These are phyloP conservation scores for Candida awuae DNA, from an alignment of 805 yeast species.

Conservation along the genomic window DNA sequence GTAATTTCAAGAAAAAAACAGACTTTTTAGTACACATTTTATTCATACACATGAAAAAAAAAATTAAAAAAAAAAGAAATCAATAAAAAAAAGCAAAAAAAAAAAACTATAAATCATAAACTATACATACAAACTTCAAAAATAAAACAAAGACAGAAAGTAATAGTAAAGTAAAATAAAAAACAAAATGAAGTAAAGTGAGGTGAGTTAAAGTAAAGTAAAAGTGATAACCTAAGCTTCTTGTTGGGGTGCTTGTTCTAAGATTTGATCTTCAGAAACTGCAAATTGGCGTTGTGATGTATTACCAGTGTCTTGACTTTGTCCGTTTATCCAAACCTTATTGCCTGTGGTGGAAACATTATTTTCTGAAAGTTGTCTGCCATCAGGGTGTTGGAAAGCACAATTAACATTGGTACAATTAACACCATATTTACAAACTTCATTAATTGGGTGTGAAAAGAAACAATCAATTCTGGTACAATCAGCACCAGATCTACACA, in stretches of 20 bases:
- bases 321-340: slow-evolving; percentile 28
- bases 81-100: background rate
- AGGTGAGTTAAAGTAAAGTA: background rate
- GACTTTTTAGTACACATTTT: no score
- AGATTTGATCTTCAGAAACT: slow-evolving; percentile 62
- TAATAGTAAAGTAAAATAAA: background rate
- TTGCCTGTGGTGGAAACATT: slow-evolving; percentile 15
- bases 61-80: slow-evolving; percentile 3
- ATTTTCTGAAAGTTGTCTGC: slow-evolving; percentile 36
- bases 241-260: slow-evolving; percentile 57
- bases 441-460: slow-evolving; percentile 74
- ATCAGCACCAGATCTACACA: slow-evolving; percentile 75
- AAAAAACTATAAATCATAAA: no score
- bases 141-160: background rate
- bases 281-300: slow-evolving; percentile 67
- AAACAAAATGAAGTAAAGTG: slow-evolving; percentile 2
- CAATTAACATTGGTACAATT: slow-evolving; percentile 69
- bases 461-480: slow-evolving; percentile 77
- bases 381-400: slow-evolving; percentile 73
- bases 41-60: background rate
- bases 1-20: no score
- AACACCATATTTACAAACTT: slow-evolving; percentile 72
- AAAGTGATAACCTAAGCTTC: slow-evolving; percentile 21
- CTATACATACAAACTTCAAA: slow-evolving; percentile 2
- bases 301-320: slow-evolving; percentile 19